Conservation (phyloP, 768 basidiomycete species). For the Pisolithus marmoratus region DNA sequence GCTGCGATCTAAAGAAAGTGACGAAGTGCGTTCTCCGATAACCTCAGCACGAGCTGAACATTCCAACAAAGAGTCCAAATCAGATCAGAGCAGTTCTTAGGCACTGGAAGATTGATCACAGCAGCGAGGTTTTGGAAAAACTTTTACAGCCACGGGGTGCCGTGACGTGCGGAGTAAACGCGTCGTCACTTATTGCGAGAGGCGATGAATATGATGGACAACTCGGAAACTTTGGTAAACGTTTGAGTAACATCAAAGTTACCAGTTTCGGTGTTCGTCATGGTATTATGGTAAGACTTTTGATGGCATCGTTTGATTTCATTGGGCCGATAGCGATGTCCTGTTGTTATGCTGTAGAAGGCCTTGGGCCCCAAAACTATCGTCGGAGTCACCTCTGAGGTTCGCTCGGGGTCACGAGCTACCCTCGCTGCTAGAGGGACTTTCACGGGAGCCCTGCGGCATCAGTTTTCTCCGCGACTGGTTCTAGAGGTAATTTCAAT, state of each 20-base stretch:
- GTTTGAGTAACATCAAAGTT: conserved; percentile 32
- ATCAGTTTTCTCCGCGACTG: conserved; percentile 69
- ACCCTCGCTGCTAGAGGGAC: conserved; percentile 28
- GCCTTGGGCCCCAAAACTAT: conserved; percentile 41
- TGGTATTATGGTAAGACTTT: conserved; percentile 36
- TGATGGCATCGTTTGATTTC: conserved; percentile 9
- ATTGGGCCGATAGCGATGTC: conserved; percentile 16
- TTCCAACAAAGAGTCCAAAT: conserved; percentile 22
- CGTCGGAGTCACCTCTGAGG: conserved; percentile 34
- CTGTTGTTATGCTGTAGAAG: conserved; percentile 35
- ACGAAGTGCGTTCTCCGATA: conserved; percentile 38
- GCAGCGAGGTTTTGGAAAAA: conserved; percentile 32
- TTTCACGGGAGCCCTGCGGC: conserved; percentile 64
- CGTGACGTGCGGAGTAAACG: conserved; percentile 42
- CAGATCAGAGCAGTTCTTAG: conserved; percentile 44
- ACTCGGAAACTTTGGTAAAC: conserved; percentile 26
- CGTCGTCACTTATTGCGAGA: conserved; percentile 40
- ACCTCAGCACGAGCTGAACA: conserved; percentile 10
- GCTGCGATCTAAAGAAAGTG: conserved; percentile 37
- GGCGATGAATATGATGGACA: conserved; percentile 24
- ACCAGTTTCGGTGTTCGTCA: conserved; percentile 37
- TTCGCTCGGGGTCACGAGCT: conserved; percentile 20
- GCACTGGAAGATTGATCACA: conserved; percentile 34
- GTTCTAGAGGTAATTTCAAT: conserved; percentile 36
- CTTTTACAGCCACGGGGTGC: conserved; percentile 41